Percentiles rank a stretch among this genome's conserved stretches.
Conservation (phyloP, 23 red algal species). For the Gracilaria gracilis region DNA sequence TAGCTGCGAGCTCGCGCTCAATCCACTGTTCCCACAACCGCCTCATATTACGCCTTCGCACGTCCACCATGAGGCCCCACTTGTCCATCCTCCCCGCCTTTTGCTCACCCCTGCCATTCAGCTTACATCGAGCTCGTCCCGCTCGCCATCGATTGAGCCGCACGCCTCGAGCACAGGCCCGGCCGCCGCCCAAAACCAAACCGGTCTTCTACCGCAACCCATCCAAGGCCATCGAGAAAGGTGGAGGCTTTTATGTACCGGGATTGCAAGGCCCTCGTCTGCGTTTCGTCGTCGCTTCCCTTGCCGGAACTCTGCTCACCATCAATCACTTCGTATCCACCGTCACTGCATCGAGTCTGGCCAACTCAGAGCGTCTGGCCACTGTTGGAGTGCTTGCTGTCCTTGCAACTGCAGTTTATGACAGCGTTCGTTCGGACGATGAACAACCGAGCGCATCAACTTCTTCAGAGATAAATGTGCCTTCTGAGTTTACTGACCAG, state of each 20-base stretch:
- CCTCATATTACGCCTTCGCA: no score
- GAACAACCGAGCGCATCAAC: background rate
- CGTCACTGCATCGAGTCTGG: background rate
- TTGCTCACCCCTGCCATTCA: background rate
- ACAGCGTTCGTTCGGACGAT: background rate
- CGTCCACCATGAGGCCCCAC: background rate
- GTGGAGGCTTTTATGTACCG: conserved; percentile 97
- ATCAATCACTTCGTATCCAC: conserved; percentile 43
- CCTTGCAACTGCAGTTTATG: conserved; percentile 41
- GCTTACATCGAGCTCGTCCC: background rate
- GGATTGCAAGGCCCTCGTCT: conserved; percentile 85
- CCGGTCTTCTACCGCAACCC: conserved; percentile 84
- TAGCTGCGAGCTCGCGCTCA: background rate
- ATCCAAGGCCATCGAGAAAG: conserved; percentile 88
- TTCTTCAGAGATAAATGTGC: background rate
- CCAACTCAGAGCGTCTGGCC: conserved; percentile 38
- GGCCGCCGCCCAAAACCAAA: conserved; percentile 57
- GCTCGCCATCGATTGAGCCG: background rate
- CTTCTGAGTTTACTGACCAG: background rate
- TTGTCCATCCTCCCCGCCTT: background rate
- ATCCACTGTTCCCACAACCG: no score
- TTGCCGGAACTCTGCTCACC: conserved; percentile 49
- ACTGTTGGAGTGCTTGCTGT: conserved; percentile 15
- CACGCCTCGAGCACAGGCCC: conserved; percentile 6
- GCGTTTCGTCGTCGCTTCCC: conserved; percentile 43